These are phyloP conservation scores for Rhodotorula kratochvilovae DNA, from an alignment of 768 basidiomycete species.

Conservation along the genomic window DNA sequence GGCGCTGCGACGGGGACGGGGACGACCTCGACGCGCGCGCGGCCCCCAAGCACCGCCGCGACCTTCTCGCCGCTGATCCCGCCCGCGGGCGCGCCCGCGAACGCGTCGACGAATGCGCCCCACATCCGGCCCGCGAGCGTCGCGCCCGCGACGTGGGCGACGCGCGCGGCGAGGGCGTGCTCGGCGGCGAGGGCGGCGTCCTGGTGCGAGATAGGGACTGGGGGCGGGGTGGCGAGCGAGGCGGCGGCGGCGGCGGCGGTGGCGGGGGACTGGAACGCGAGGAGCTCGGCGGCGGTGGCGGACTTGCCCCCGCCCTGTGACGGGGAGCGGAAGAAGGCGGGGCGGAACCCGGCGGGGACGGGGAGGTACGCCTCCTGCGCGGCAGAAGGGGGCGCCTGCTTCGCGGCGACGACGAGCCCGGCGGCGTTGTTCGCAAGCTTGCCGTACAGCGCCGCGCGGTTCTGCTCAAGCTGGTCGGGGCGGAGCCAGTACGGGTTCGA, in stretches of 20 bases:
- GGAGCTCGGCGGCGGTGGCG: constrained; percentile 23
- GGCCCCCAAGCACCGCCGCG: constrained; percentile 17
- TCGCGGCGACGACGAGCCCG: constrained; percentile 27
- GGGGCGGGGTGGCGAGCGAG: constrained; percentile 37
- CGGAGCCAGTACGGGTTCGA: constrained; percentile 42
- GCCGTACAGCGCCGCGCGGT: constrained; percentile 42
- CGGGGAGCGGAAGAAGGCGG: constrained; percentile 38
- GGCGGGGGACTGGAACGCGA: constrained; percentile 15
- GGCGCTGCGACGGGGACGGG: neutral
- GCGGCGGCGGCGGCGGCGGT: neutral
- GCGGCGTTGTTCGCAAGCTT: constrained; percentile 43
- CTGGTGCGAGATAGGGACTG: neutral
- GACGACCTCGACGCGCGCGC: constrained; percentile 26
- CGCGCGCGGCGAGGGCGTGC: constrained; percentile 32
- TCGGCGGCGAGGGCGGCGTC: constrained; percentile 8
- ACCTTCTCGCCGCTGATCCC: constrained; percentile 8
- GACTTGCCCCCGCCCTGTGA: neutral
- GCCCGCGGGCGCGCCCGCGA: constrained; percentile 52
- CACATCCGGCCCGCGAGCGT: constrained; percentile 69
- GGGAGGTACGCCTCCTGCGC: constrained; percentile 7
- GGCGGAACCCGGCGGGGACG: constrained; percentile 29
- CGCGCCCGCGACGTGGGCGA: constrained; percentile 72
- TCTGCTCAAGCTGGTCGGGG: constrained; percentile 27
- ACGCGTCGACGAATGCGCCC: constrained; percentile 81
- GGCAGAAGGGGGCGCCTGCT: neutral